Evolutionary conservation across 2,329 filamentous ascomycete genomes (phyloP), one percentile per base, ranked within the genome.

Genomic region (Penicillium sp.): DNA sequence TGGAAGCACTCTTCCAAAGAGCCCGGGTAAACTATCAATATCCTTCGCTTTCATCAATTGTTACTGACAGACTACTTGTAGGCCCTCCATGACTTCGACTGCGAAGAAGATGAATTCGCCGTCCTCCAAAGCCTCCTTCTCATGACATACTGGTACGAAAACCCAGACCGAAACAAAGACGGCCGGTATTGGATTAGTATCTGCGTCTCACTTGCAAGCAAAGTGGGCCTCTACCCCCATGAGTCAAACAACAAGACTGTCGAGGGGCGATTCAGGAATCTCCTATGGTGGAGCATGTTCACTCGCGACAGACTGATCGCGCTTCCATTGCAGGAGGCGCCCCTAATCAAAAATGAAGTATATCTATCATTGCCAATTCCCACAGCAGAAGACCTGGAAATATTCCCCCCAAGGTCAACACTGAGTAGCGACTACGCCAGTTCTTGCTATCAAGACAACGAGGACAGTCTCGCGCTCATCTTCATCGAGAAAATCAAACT

Each of bases 71-170:
- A 3, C 10, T 14, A 1, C 21, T n/a, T 29, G 2, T 35, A 59
- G 56, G 16, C 35, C 4, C 81, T 96, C 13, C 95, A 96, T 76
- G 91, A 96, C 70, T 91, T 95, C 63, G 91, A 96, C 72, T 92
- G 92, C 73, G 91, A 96, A 73, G 84, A 85, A 48, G 90, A 96
- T 72, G 88, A 90, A 50, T 84, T 96, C 50, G 84, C 90, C 29
- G 82, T 96, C 24, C 90, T 96, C 22, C 91, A 96, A 74, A 86
- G 89, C 14, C 80, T 96, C 16, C 80, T 96, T 21, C 82, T 96
- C 57, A 90, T 96, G 88, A 95, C 91, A 3, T 96, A 93, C 72
- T 96, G 91, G 88, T 96, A 96, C 73, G 91, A 96, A 75, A 93
- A 90, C 14, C 91, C 91, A 0, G 90, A 96, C 72, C 90, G 95